A percentile compares a stretch with the other conserved stretches of the same genome.
phyloP scores from a whole-genome alignment of 2,329 filamentous ascomycete species.

The Monosporascus sp. region DNA sequence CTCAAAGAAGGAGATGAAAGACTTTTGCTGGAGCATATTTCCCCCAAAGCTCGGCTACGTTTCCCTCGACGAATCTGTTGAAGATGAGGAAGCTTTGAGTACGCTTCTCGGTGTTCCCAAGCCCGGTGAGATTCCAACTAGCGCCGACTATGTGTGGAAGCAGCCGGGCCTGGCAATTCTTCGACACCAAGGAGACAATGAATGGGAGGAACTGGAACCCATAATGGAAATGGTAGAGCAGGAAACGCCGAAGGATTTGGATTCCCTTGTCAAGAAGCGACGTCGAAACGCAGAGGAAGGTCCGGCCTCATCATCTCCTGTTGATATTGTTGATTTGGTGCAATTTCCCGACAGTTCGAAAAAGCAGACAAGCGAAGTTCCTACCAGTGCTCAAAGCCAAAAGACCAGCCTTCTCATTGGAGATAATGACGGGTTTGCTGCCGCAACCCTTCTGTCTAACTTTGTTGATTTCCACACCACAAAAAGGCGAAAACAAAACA shows the following conservation, averaged over 20 bases:
- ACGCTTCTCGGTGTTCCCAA: conserved; percentile 3
- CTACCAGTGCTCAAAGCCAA: neutral
- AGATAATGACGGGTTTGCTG: conserved; percentile 14
- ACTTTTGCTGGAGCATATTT: conserved; percentile 24
- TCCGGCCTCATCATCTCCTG: neutral
- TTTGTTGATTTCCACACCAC: conserved; percentile 20
- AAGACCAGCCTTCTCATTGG: conserved; percentile 12
- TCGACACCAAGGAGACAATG: conserved; percentile 16
- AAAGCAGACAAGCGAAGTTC: neutral
- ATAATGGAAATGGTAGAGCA: neutral
- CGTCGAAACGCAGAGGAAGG: neutral
- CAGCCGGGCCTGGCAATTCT: conserved; percentile 23
- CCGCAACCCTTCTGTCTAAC: conserved; percentile 21
- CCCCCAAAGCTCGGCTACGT: conserved; percentile 9
- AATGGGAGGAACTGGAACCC: conserved; percentile 7
- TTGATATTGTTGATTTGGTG: conserved; percentile 5
- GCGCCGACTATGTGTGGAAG: conserved; percentile 23
- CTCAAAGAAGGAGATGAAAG: conserved; percentile 6
- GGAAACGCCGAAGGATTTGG: conserved; percentile 6
- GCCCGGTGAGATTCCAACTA: conserved; percentile 12
- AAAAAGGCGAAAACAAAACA: conserved; percentile 20
- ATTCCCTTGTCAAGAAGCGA: conserved; percentile 19
- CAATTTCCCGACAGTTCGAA: neutral
- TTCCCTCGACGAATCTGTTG: conserved; percentile 15
- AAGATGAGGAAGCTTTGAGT: conserved; percentile 4